Evolutionary conservation across 225 moss, liverwort and hornwort species (phyloP).

Genomic region (Takakia lepidozioides): DNA sequence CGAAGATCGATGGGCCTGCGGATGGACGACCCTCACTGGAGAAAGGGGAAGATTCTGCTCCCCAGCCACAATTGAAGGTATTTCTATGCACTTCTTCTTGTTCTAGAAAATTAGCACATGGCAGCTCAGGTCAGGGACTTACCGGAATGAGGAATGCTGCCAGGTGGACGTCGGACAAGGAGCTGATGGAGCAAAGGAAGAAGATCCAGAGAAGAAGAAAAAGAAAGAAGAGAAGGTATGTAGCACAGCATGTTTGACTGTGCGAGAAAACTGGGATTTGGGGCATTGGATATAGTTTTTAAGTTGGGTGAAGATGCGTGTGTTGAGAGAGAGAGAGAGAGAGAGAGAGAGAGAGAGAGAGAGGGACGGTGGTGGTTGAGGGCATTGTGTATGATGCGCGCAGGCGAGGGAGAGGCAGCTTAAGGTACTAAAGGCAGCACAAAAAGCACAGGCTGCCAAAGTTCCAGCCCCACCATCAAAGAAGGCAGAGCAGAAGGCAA

Average conservation of each 20-base stretch:
- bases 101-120: too few relatives aligned
- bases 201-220: conserved; percentile 62
- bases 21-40: too few relatives aligned
- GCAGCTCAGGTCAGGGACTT: too few relatives aligned
- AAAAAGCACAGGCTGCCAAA: conserved; percentile 79
- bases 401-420: conserved; percentile 68
- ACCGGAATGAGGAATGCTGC: too few relatives aligned
- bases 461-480: conserved; percentile 47
- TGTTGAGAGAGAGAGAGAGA: background rate
- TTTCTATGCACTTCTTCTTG: too few relatives aligned
- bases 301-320: background rate
- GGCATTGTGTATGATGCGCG: too few relatives aligned
- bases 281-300: background rate
- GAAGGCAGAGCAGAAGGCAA: conserved; percentile 70
- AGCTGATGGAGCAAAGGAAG: conserved; percentile 25
- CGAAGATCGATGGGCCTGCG: too few relatives aligned
- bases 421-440: conserved; percentile 75
- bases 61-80: too few relatives aligned
- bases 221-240: conserved; percentile 63
- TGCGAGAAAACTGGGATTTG: too few relatives aligned
- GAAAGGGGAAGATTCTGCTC: too few relatives aligned
- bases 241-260: too few relatives aligned
- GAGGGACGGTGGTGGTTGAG: too few relatives aligned
- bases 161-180: conserved; percentile 1
- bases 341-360: background rate